Evolutionary conservation across 225 moss, liverwort and hornwort species (phyloP), one percentile per base, ranked within the genome.

Genomic region (Straminergon stramineum): DNA sequence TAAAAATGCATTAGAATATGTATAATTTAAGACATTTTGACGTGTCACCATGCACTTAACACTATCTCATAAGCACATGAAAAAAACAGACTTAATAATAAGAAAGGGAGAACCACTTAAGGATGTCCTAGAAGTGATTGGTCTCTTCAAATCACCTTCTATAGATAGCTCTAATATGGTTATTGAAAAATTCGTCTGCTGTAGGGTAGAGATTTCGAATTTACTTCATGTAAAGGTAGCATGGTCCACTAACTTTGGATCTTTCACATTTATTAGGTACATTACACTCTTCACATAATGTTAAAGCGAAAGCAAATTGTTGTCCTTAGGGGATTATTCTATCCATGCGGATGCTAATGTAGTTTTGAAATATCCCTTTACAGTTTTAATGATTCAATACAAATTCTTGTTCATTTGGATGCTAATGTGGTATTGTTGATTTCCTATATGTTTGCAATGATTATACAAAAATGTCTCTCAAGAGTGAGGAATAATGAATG

Each of bases 321-420:
- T 0, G 0, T 24, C 2, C 2, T 7, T 15, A 26, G 13, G 24
- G 3, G 3, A 71, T 9, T 71, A 73, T 45, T 43, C 8, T 43
- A 2, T 73, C 16, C 16, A 73, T 15, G 7, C 43, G 9, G 15
- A 73, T 41, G 41, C 4, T 41, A 24, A 24, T 71, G 41, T 71
- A 15, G 7, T 69, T 22, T 69, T 6, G 11, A 17, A 37, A 16
- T n/a, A 8, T 6, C 13, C n/a, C n/a, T n/a, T n/a, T n/a, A 23
- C 1, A 0, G 1, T n/a, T n/a, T 22, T 12, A 13, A 69, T 69
- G n/a, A n/a, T 39, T n/a, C n/a, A 23, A n/a, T 69, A n/a, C 17
- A 31, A 64, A 15, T 64, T 64, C 31, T 64, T 1, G 6, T 69
- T 2, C 22, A 71, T 71, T 39, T 41, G 3, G 43, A 74, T 74